These are phyloP conservation scores for Leccinum longicurvipes DNA, from an alignment of 768 basidiomycete genomes.

Conservation along the genomic window DNA sequence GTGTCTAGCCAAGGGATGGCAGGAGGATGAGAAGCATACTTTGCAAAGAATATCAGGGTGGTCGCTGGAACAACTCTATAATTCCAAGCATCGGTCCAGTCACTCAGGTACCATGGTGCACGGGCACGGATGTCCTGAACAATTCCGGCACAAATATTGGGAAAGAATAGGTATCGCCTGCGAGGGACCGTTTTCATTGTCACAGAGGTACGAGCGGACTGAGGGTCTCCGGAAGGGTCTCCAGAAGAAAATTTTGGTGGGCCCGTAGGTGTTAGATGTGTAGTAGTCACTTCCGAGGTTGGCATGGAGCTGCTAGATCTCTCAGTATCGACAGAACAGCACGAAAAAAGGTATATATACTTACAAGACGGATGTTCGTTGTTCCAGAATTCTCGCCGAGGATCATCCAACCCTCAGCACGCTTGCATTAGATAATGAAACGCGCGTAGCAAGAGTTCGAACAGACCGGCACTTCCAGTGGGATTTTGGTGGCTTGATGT, in stretches of 20 bases:
- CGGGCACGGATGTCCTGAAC: constrained; percentile 65
- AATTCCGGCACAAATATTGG: constrained; percentile 57
- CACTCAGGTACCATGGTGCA: constrained; percentile 74
- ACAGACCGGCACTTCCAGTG: neutral
- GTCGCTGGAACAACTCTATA: constrained; percentile 88
- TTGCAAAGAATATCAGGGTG: constrained; percentile 81
- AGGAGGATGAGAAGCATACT: constrained; percentile 43
- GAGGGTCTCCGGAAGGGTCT: neutral
- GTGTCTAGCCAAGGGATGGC: neutral
- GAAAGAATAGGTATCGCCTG: constrained; percentile 13
- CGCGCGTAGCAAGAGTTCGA: neutral
- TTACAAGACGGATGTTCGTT: neutral
- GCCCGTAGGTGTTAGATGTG: neutral
- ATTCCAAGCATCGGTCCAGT: constrained; percentile 92
- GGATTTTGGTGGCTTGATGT: no score
- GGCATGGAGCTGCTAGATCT: neutral
- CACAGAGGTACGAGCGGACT: constrained; percentile 2
- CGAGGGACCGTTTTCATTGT: neutral
- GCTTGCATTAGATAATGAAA: neutral
- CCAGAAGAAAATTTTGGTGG: neutral
- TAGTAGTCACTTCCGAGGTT: neutral
- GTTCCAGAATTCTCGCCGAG: neutral
- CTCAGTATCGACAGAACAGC: neutral
- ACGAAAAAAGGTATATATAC: neutral
- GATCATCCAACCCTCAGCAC: neutral